Evolutionary conservation across 768 basidiomycete genomes (phyloP), one percentile per base, ranked within the genome.

Genomic region (Psilocybe azurescens): DNA sequence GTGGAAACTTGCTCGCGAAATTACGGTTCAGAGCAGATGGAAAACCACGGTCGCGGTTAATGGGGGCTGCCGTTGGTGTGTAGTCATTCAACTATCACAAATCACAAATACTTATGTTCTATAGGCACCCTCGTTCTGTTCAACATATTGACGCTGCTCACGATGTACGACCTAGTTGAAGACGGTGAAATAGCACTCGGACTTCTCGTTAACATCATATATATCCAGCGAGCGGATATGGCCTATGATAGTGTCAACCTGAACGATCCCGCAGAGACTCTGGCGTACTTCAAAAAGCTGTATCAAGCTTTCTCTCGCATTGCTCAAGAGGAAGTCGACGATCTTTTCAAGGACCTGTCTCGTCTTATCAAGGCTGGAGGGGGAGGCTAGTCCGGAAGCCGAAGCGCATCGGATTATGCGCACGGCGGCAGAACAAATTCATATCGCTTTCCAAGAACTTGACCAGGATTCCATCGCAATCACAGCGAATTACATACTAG

Each of bases 21-120:
- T 16, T 78, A 44, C 75, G 72, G 62, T 77, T 71, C 67, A 69
- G 73, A 63, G 65, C 63, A 30, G 76, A 79, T 70, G 78, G 78
- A 33, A 72, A 72, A 39, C 75, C 74, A 47, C 67, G 78, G 52
- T 78, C 77, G 3, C 73, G 70, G 63, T 51, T 70, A 49, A 74
- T 74, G 53, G 77, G 76, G 10, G 67, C 72, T 11, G 59, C 72
- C 14, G 71, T 75, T 58, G 73, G 77, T 78, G 53, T 52, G 72
- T 62, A 39, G 13, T 9, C 46, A 14, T 60, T 41, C 9, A 13
- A 20, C 14, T 59, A 41, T 52, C 20, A 4, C 29, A 28, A 9
- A 16, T 29, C 10, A 20, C 54, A 29, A 53, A 8, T 10, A 16
- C 38, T 46, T 39, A 52, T 60, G 49, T 39, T 59, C 30, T 32